A percentile compares a stretch with the other conserved stretches of the same genome.
Evolutionary conservation across 2,329 filamentous ascomycete species (phyloP).

Genomic region (Phoma sp.): DNA sequence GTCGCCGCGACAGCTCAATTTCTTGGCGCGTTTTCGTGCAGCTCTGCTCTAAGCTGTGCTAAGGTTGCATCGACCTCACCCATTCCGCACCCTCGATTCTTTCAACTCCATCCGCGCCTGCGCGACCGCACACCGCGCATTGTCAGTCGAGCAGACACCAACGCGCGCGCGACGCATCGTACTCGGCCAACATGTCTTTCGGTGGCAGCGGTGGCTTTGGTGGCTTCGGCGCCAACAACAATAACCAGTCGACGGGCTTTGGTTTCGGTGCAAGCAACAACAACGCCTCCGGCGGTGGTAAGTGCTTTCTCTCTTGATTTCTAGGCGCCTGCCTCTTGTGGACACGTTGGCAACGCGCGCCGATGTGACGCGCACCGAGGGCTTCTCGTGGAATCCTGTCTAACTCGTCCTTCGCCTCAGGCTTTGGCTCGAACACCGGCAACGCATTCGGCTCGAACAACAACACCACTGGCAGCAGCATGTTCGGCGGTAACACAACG

Average conservation of each 20-base stretch:
- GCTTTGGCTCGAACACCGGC: slow-evolving; percentile 49
- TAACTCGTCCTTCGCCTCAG: slow-evolving; percentile 50
- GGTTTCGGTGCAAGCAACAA: slow-evolving; percentile 50
- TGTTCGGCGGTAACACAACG: slow-evolving; percentile 42
- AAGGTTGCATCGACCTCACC: slow-evolving; percentile 21
- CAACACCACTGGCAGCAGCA: slow-evolving; percentile 37
- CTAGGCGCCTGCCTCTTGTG: slow-evolving; percentile 22
- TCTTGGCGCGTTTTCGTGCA: slow-evolving; percentile 46
- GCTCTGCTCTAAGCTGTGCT: slow-evolving; percentile 24
- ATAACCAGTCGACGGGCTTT: slow-evolving; percentile 41
- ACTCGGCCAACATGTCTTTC: slow-evolving; percentile 54
- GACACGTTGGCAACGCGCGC: slow-evolving; percentile 39
- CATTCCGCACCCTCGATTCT: slow-evolving; percentile 20
- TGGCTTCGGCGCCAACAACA: slow-evolving; percentile 54
- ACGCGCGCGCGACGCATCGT: slow-evolving; percentile 34
- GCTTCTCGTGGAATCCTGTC: slow-evolving; percentile 40
- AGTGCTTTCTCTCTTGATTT: slow-evolving; percentile 43
- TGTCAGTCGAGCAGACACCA: slow-evolving; percentile 22
- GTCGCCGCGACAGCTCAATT: slow-evolving; percentile 30
- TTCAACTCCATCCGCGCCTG: slow-evolving; percentile 26
- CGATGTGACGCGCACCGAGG: slow-evolving; percentile 35
- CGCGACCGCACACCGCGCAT: slow-evolving; percentile 29
- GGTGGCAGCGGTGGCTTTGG: slow-evolving; percentile 51
- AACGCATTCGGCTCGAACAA: slow-evolving; percentile 45
- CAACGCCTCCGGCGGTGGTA: slow-evolving; percentile 58